Evolutionary conservation across 2,329 filamentous ascomycete genomes (phyloP).

Genomic region (Fusarium caatingaense): DNA sequence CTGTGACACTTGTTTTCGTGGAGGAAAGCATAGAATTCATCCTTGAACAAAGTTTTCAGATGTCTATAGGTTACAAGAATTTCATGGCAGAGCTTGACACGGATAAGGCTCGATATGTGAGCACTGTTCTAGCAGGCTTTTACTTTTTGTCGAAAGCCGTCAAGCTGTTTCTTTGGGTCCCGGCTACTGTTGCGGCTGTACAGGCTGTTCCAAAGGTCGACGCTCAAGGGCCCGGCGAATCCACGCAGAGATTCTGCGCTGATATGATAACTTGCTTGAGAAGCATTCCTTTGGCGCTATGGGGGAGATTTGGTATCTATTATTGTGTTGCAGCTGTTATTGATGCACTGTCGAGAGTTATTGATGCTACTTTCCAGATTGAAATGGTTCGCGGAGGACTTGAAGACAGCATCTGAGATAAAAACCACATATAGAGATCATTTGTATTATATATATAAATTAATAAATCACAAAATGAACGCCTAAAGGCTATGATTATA

Average conservation of each 20-base stretch:
- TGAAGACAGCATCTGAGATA: not conserved
- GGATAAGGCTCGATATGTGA: fast-evolving
- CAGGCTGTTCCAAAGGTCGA: not conserved
- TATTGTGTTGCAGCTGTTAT: not conserved
- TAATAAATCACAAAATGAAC: too few relatives aligned
- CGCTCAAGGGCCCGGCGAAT: too few relatives aligned
- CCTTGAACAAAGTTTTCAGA: not conserved
- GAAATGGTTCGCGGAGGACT: not conserved
- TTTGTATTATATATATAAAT: too few relatives aligned
- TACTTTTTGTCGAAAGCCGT: not conserved
- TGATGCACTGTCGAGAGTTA: not conserved
- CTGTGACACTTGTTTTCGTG: not conserved
- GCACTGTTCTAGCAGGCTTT: fast-evolving
- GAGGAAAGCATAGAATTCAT: not conserved
- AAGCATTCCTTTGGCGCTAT: not conserved
- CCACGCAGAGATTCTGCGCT: too few relatives aligned
- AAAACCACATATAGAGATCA: fast-evolving
- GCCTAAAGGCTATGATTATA: too few relatives aligned
- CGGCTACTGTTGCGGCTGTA: not conserved
- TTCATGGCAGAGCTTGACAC: not conserved
- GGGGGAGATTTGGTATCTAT: not conserved
- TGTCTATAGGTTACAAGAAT: not conserved
- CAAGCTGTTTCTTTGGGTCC: not conserved
- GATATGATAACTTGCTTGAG: not conserved
- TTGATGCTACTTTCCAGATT: not conserved